Conservation (phyloP, 805 yeast genomes). For the Metschnikowia rubicola region DNA sequence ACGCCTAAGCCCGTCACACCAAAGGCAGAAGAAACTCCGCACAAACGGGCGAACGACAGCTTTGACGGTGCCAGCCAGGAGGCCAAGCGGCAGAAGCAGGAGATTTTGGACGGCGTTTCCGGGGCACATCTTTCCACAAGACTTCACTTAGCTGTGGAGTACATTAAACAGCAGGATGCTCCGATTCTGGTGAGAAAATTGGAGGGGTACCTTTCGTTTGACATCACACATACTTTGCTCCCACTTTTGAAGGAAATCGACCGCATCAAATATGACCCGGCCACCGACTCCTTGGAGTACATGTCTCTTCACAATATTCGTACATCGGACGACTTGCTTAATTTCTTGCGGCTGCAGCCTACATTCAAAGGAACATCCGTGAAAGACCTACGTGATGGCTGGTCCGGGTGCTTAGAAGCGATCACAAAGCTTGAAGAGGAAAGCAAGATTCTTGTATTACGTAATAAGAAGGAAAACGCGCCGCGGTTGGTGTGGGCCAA, state of each 20-base stretch:
- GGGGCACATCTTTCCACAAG: slow-evolving; percentile 78
- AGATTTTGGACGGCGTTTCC: slow-evolving; percentile 27
- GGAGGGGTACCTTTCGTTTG: slow-evolving; percentile 61
- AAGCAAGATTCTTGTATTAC: slow-evolving; percentile 72
- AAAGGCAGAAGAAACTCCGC: slow-evolving; percentile 9
- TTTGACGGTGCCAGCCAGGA: slow-evolving; percentile 23
- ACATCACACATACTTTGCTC: slow-evolving; percentile 59
- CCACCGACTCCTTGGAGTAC: slow-evolving; percentile 69
- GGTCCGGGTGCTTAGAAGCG: slow-evolving; percentile 85
- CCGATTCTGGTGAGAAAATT: slow-evolving; percentile 68
- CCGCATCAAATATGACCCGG: slow-evolving; percentile 66
- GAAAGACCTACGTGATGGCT: slow-evolving; percentile 81
- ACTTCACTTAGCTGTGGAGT: slow-evolving; percentile 87
- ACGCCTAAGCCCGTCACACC: slow-evolving; percentile 22
- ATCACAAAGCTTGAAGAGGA: slow-evolving; percentile 75
- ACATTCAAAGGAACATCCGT: slow-evolving; percentile 87
- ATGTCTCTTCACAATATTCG: slow-evolving; percentile 86
- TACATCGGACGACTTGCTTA: slow-evolving; percentile 70
- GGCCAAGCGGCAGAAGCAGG: slow-evolving; percentile 32
- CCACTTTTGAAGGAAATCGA: slow-evolving; percentile 73
- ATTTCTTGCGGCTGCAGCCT: slow-evolving; percentile 71
- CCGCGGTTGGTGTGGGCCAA: slow-evolving; percentile 95
- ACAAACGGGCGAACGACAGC: slow-evolving; percentile 16
- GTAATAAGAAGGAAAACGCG: slow-evolving; percentile 89
- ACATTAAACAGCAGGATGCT: slow-evolving; percentile 66